phyloP scores from a whole-genome alignment of 2,329 filamentous ascomycete species.

The Aspergillus quadricinctus region DNA sequence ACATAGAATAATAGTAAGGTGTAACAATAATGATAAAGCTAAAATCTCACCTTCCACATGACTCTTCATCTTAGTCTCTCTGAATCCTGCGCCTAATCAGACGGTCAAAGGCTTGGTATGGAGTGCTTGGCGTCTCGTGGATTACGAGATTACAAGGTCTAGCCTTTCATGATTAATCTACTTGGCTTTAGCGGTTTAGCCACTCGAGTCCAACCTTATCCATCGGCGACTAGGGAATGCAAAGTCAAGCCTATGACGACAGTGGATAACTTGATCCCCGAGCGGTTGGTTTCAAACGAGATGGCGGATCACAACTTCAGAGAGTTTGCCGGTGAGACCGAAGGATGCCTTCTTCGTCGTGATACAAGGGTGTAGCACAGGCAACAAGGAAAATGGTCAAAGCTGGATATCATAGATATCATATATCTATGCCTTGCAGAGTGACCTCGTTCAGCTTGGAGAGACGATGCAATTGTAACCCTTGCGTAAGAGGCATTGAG shows the following conservation, averaged over 20 bases:
- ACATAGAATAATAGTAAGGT: background rate
- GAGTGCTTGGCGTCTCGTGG: background rate
- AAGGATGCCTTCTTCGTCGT: background rate
- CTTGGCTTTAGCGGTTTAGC: too few relatives aligned
- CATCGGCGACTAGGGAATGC: background rate
- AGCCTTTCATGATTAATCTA: background rate
- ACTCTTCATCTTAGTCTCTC: background rate
- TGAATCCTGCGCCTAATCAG: background rate
- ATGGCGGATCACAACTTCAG: background rate
- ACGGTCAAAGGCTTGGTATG: background rate
- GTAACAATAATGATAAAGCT: background rate
- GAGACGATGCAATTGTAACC: conserved; percentile 8
- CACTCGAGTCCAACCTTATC: background rate
- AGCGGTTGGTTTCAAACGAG: background rate
- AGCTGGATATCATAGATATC: background rate
- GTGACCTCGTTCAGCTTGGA: background rate
- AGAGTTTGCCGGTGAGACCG: background rate
- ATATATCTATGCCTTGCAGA: background rate
- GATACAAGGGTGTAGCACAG: background rate
- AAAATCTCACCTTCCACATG: background rate
- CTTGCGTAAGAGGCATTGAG: conserved; percentile 19
- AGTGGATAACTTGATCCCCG: background rate
- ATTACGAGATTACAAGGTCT: background rate
- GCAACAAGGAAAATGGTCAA: background rate
- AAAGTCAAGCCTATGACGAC: background rate